Base-by-base conservation (phyloP, 345 rosid species). In the Camelina laxa region DNA sequence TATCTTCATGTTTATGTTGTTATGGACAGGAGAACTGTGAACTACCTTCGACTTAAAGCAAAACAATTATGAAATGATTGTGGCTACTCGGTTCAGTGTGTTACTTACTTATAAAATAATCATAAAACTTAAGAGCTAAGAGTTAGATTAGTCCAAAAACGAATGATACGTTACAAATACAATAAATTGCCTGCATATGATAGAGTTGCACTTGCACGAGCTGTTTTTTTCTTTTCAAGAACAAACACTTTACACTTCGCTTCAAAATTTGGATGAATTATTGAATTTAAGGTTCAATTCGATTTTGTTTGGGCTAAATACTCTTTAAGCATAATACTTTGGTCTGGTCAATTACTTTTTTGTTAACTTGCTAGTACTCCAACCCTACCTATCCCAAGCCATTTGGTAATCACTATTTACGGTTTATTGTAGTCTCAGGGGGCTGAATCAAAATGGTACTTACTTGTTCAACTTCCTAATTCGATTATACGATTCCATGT, bases 41-140 rank as follows among this genome's bases (percentile, higher is more conserved):
- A 62, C 39, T 76, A 47, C 7, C 20, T 70, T 76, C 9, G 54
- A 63, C 15, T 57, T 70, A 56, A 76, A 70, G 80, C 72, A 56
- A 62, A 54, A 47, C 33, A 31, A 31, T 70, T 70, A 70, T 63
- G 66, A 63, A 74, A 65, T 65, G 45, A 47, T 54, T 69, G 75
- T 62, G 50, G 62, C 47, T 53, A 69, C 41, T 51, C 58, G 42
- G 68, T 61, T 61, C 9, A 58, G 64, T 75, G 68, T 27, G 67
- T 27, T 27, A 16, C 53, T 59, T 59, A 24, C 20, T 74, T 58
- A 42, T 58, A 36, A 14, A 38, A 16, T 17, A 22, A 58, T 59
- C 39, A 65, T 59, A 14, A 42, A 45, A 45, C 17, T n/a, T 48
- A 9, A 5, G 17, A 39, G 11, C 20, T 59, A 67, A 59, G 35